Percentiles rank a stretch among this genome's conserved stretches.
phyloP scores from a whole-genome alignment of 1,284 basidiomycete genomes.

The Hypsizygus ulmarius region DNA sequence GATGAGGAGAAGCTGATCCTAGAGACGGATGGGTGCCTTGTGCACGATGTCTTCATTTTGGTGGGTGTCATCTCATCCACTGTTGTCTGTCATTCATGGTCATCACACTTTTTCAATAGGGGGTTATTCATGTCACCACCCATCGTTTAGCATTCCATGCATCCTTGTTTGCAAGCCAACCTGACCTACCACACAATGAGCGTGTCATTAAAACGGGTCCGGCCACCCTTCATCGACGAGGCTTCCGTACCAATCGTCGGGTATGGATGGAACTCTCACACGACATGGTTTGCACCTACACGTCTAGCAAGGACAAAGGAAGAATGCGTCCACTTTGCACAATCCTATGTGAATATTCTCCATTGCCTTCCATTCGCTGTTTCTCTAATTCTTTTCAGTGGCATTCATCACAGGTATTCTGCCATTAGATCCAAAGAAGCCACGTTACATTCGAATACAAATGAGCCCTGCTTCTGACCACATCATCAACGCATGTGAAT shows the following conservation, averaged over 20 bases:
- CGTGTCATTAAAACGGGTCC: slow-evolving; percentile 52
- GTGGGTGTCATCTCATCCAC: slow-evolving; percentile 28
- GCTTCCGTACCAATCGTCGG: slow-evolving; percentile 43
- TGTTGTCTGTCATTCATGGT: slow-evolving; percentile 8
- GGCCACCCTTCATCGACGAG: slow-evolving; percentile 47
- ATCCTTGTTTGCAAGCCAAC: slow-evolving; percentile 48
- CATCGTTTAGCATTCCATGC: slow-evolving; percentile 68
- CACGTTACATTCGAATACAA: slow-evolving; percentile 40
- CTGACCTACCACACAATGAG: slow-evolving; percentile 29
- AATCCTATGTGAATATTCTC: slow-evolving; percentile 45
- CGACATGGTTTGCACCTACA: slow-evolving; percentile 62
- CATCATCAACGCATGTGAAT: slow-evolving; percentile 38
- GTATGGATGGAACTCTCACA: slow-evolving; percentile 63
- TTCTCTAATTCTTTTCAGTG: slow-evolving; percentile 29
- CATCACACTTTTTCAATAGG: slow-evolving; percentile 30
- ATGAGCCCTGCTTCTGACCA: slow-evolving; percentile 30
- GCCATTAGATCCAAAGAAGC: slow-evolving; percentile 44
- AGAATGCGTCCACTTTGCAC: slow-evolving; percentile 52
- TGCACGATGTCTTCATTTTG: slow-evolving; percentile 49
- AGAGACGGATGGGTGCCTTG: slow-evolving; percentile 51
- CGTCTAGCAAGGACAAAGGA: slow-evolving; percentile 54
- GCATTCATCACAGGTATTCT: slow-evolving; percentile 40
- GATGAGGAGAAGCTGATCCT: slow-evolving; percentile 53
- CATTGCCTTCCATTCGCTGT: slow-evolving; percentile 3
- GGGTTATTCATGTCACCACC: slow-evolving; percentile 65